Evolutionary conservation across 2,329 filamentous ascomycete genomes (phyloP), one percentile per base, ranked within the genome.

Genomic region (Periglandula ipomoeae): DNA sequence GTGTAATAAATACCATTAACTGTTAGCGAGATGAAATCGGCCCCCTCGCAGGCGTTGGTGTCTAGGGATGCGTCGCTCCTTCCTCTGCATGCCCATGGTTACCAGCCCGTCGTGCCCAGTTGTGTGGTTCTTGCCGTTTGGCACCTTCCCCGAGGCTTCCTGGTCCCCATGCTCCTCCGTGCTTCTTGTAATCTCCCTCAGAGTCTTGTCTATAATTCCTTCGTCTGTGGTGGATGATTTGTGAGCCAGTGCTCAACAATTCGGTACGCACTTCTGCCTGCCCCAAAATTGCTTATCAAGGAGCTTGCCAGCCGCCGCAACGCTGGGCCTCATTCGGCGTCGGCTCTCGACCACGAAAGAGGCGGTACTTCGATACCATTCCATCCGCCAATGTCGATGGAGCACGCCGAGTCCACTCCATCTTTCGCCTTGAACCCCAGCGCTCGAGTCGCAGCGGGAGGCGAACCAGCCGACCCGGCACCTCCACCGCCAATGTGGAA

Each of bases 391-490:
- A 11, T 32, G 30, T 3, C 30, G 30, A 32, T 32, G 22, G 38
- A 23, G 38, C 38, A 23, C 38, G 17, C 17, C 17, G 11, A 11
- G 11, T 32, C 15, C 30, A 32, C 30, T 32, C 15, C 30, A n/a
- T n/a, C n/a, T n/a, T n/a, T n/a, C n/a, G n/a, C n/a, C n/a, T n/a
- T n/a, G n/a, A n/a, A n/a, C n/a, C n/a, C n/a, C n/a, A n/a, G n/a
- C n/a, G n/a, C 9, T n/a, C n/a, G n/a, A n/a, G n/a, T n/a, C n/a
- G n/a, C n/a, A n/a, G n/a, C 26, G 41, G 35, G 42, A 51, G 35
- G 43, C 42, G 37, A 51, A 42, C 35, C 49, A 48, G 24, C 46
- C 40, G 46, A 39, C 35, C 34, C 46, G 35, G 42, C 40, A 47
- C 44, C 48, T 32, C 48, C 49, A 47, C 44, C 32, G 23, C n/a